These are phyloP conservation scores for Vitis vinifera DNA, from an alignment of 164 flowering plant genomes.

Conservation along the genomic window DNA sequence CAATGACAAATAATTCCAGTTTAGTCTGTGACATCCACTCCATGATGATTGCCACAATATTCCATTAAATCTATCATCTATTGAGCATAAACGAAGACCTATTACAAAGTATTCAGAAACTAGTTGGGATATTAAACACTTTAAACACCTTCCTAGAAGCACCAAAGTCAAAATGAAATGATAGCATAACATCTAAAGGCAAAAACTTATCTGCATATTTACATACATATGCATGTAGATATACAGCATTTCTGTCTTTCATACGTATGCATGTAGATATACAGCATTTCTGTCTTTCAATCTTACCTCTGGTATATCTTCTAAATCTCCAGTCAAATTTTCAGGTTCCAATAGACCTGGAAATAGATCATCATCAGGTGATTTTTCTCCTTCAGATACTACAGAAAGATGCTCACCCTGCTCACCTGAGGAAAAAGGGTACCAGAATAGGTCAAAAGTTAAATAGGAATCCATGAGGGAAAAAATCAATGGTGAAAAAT, in stretches of 20 bases:
- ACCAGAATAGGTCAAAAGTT: slow-evolving; percentile 1
- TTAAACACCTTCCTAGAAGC: too few species aligned
- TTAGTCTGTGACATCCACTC: too few species aligned
- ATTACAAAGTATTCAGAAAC: too few species aligned
- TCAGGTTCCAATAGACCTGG: slow-evolving; percentile 17
- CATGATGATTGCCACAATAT: too few species aligned
- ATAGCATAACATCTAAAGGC: too few species aligned
- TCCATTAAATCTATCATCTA: too few species aligned
- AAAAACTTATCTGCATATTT: too few species aligned
- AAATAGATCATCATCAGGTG: slow-evolving; percentile 25
- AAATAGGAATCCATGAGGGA: neutral
- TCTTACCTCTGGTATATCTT: slow-evolving; percentile 44
- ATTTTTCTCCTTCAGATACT: slow-evolving; percentile 27
- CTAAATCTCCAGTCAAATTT: slow-evolving; percentile 24
- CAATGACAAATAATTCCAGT: too few species aligned
- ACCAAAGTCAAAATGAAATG: too few species aligned
- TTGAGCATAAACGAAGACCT: too few species aligned
- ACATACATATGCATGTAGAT: neutral
- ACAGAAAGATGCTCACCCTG: slow-evolving; percentile 24
- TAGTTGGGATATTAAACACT: too few species aligned
- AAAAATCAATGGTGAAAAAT: neutral
- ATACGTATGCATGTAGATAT: neutral
- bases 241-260: neutral
- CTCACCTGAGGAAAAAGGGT: slow-evolving; percentile 18
- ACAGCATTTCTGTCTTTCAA: neutral